Evolutionary conservation across 2,329 filamentous ascomycete genomes (phyloP).

Genomic region (Fusarium buharicum): DNA sequence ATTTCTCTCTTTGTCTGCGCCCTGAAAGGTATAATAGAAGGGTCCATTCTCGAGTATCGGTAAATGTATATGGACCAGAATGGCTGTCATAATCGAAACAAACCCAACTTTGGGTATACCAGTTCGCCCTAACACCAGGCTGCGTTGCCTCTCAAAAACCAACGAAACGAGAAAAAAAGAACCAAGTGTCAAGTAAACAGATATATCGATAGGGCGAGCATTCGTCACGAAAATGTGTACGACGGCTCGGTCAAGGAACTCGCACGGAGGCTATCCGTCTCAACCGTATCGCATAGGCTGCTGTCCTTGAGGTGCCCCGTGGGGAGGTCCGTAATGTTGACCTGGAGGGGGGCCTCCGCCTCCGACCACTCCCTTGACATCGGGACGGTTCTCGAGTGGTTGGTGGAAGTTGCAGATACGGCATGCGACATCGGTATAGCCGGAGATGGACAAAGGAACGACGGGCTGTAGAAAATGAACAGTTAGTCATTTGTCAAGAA

Average conservation of each 20-base stretch:
- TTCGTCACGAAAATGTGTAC: background rate
- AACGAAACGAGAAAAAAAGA: slow-evolving; percentile 3
- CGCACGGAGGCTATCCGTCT: background rate
- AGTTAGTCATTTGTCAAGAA: slow-evolving; percentile 28
- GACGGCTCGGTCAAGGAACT: background rate
- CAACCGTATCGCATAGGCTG: slow-evolving; percentile 48
- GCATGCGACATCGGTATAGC: slow-evolving; percentile 76
- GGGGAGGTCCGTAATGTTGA: slow-evolving; percentile 48
- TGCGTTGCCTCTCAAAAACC: slow-evolving; percentile 16
- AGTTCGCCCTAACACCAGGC: slow-evolving; percentile 37
- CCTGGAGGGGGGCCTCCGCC: slow-evolving; percentile 52
- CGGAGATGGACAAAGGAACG: slow-evolving; percentile 74
- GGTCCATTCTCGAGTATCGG: background rate
- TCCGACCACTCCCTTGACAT: slow-evolving; percentile 64
- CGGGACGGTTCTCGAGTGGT: slow-evolving; percentile 66
- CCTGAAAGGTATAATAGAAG: background rate
- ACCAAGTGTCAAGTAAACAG: background rate
- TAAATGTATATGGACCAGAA: background rate
- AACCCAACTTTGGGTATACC: slow-evolving; percentile 14
- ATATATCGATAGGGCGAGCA: background rate
- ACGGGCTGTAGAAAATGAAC: slow-evolving; percentile 63
- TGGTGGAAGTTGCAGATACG: slow-evolving; percentile 81
- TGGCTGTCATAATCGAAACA: background rate
- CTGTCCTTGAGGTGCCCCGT: slow-evolving; percentile 47
- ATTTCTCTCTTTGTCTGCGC: too few species aligned